Evolutionary conservation across 1,139 yeast genomes (phyloP), one percentile per base, ranked within the genome.

Genomic region (Pichia cactophila): DNA sequence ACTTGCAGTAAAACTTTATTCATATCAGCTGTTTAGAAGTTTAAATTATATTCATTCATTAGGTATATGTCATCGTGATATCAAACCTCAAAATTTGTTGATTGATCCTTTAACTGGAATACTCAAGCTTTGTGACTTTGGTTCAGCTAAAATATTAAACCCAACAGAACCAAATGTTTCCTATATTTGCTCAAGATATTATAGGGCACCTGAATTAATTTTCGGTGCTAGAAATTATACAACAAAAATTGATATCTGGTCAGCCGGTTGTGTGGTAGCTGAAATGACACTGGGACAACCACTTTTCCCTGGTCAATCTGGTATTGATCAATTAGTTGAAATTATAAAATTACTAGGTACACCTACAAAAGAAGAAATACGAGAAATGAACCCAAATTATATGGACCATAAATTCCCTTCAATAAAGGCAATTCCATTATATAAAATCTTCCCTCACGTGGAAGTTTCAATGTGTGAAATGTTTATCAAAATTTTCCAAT

Each of bases 211-310:
- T 0, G 97, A 90, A 62, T 72, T 90, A 50, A 80, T 89, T 54
- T 70, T 89, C 51, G 78, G 86, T 26, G 75, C 77, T 46, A 73
- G 75, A 51, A 69, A 67, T 49, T 73, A 71, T 68, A 88, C 98
- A n/a, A 89, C 97, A 41, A 90, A 90, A 68, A 92, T 92, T 59
- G 98, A 92, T 67, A 82, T 92, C 50, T 92, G 98, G 98, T 87
- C 96, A 20, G 90, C 96, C 12, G 97, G 96, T 23, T 92, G 98
- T 71, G 98, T 92, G 38, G 89, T 92, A 88, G 97, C 97, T 5
- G 98, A 92, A 69, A 73, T 92, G 61, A 80, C 90, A 59, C 76
- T 92, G 51, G 97, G 98, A 10, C 97, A 89, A 66, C 98, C 98
- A 6, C 73, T 92, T 56, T 92, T 92, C 70, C 98, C 98, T 10